Evolutionary conservation across 257 asterid genomes (phyloP).

Genomic region (Buddleja alternifolia): DNA sequence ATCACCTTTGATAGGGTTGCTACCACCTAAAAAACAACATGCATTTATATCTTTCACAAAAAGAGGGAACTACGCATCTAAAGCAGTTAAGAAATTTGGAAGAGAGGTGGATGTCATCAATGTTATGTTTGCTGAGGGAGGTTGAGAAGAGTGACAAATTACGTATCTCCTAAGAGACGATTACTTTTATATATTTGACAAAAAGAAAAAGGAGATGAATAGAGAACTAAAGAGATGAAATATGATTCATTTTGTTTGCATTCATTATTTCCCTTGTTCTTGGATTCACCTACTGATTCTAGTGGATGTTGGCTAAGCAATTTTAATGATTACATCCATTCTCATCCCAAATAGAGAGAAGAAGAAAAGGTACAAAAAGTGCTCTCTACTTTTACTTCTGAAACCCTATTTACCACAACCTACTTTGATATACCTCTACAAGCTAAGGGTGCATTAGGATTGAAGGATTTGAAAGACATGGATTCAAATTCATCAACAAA

Average conservation of each 20-base stretch:
- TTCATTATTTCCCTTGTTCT: background rate
- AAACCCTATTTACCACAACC: background rate
- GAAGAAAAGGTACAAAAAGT: background rate
- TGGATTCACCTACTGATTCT: slow-evolving; percentile 1
- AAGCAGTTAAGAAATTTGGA: background rate
- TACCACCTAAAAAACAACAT: slow-evolving; percentile 57
- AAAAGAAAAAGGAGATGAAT: too few species aligned
- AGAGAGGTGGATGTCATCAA: background rate
- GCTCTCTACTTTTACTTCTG: background rate
- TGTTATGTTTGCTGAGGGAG: background rate
- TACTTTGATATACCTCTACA: too few species aligned
- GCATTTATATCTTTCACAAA: background rate
- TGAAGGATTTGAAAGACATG: too few species aligned
- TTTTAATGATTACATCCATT: background rate
- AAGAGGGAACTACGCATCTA: background rate
- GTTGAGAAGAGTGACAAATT: background rate
- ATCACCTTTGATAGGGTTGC: slow-evolving; percentile 83
- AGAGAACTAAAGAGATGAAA: too few species aligned
- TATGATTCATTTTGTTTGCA: background rate
- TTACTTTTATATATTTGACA: too few species aligned
- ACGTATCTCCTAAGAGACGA: background rate
- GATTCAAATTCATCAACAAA: too few species aligned
- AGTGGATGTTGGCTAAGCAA: background rate
- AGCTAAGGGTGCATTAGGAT: too few species aligned
- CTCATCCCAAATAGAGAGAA: background rate